A percentile compares a stretch with the other conserved stretches of the same genome.
Conservation (phyloP, 169 alveolate species). For the Eimeria necatrix region DNA sequence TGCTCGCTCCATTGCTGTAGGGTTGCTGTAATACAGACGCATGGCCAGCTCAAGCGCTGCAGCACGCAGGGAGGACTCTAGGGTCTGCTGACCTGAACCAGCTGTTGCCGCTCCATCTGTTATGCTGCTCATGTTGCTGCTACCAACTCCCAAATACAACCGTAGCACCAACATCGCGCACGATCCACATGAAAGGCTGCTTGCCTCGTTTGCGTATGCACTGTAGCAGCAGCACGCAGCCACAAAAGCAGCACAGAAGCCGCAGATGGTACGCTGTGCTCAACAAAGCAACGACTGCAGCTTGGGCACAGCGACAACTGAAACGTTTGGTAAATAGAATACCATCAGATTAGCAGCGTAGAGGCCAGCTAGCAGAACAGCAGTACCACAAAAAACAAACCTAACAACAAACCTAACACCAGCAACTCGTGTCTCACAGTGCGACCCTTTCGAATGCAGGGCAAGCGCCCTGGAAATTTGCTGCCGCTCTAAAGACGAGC, state of each 20-base stretch:
- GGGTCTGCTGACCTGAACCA: background rate
- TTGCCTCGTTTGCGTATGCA: constrained; percentile 45
- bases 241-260: background rate
- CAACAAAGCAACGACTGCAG: background rate
- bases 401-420: constrained; percentile 1
- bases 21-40: constrained; percentile 43
- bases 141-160: constrained; percentile 2
- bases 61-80: background rate
- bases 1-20: constrained; percentile 45
- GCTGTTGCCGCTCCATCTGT: constrained; percentile 49
- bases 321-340: too few species aligned
- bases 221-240: constrained; percentile 61
- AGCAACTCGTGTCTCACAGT: constrained; percentile 27
- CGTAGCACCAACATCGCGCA: constrained; percentile 55
- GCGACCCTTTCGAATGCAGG: constrained; percentile 34
- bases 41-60: constrained; percentile 44
- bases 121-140: constrained; percentile 32
- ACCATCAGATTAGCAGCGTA: background rate
- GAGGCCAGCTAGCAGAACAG: background rate
- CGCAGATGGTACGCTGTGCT: background rate
- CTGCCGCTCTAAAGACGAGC: constrained; percentile 69
- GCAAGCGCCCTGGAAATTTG: background rate
- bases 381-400: constrained; percentile 1
- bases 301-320: background rate
- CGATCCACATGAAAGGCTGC: background rate